phyloP scores from a whole-genome alignment of 2,329 filamentous ascomycete genomes.

The Huntiella decipiens region DNA sequence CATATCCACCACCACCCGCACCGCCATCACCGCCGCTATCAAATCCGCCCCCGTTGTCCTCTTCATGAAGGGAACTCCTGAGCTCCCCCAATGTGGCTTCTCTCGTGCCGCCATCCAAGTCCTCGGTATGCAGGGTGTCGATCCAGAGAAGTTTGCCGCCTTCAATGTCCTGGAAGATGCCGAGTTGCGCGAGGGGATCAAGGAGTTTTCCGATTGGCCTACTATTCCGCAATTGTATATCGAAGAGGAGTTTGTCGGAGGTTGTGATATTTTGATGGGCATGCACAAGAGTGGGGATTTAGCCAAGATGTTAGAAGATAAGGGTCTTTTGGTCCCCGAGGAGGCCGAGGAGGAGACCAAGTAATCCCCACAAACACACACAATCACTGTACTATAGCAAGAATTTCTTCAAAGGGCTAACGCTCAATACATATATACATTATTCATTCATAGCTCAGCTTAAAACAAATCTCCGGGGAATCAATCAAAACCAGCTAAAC shows the following conservation, averaged over 20 bases:
- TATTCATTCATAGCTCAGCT: no score
- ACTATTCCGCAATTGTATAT: slow-evolving; percentile 96
- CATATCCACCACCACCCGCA: slow-evolving; percentile 59
- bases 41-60: slow-evolving; percentile 77
- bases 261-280: slow-evolving; percentile 89
- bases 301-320: slow-evolving; percentile 79
- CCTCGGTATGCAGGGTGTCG: slow-evolving; percentile 80
- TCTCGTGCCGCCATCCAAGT: slow-evolving; percentile 91
- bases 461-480: no score
- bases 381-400: no score
- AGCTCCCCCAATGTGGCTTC: slow-evolving; percentile 91
- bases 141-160: slow-evolving; percentile 90
- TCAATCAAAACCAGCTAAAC: no score
- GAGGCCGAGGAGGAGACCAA: slow-evolving; percentile 21
- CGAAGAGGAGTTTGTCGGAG: slow-evolving; percentile 86
- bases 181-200: slow-evolving; percentile 78
- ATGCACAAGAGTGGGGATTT: slow-evolving; percentile 96
- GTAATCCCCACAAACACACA: not conserved
- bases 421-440: no score
- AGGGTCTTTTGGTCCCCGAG: slow-evolving; percentile 54
- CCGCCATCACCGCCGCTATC: slow-evolving; percentile 81
- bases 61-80: slow-evolving; percentile 97
- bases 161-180: slow-evolving; percentile 93
- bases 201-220: slow-evolving; percentile 98
- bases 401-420: no score